phyloP scores from a whole-genome alignment of 2,329 filamentous ascomycete genomes.

The Achaetomium macrosporum region DNA sequence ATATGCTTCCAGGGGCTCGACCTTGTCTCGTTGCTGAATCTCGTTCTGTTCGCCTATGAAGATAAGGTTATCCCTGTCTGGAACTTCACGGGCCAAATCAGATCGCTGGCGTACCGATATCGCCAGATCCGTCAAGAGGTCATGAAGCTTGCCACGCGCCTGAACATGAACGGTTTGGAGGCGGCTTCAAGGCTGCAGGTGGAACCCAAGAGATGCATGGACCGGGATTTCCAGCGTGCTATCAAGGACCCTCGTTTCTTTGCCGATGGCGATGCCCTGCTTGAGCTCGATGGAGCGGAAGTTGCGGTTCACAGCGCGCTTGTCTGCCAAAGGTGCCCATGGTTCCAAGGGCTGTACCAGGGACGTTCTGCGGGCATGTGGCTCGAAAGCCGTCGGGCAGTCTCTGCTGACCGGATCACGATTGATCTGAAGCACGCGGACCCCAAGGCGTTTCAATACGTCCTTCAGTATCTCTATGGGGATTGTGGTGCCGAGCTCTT shows the following conservation, averaged over 20 bases:
- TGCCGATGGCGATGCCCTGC: slow-evolving; percentile 68
- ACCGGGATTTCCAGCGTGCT: slow-evolving; percentile 64
- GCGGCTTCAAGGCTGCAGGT: slow-evolving; percentile 70
- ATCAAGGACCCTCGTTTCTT: slow-evolving; percentile 66
- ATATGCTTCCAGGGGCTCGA: slow-evolving; percentile 66
- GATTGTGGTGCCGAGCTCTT: slow-evolving; percentile 79
- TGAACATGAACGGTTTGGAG: slow-evolving; percentile 69
- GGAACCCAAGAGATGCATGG: slow-evolving; percentile 56
- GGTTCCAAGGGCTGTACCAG: slow-evolving; percentile 84
- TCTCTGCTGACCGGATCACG: slow-evolving; percentile 43
- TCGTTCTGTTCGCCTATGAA: slow-evolving; percentile 74
- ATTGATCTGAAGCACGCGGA: slow-evolving; percentile 82
- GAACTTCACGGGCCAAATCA: slow-evolving; percentile 66
- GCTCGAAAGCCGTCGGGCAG: slow-evolving; percentile 64
- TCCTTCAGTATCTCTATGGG: slow-evolving; percentile 76
- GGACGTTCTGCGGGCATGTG: slow-evolving; percentile 83
- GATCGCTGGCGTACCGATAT: slow-evolving; percentile 63
- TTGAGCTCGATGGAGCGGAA: slow-evolving; percentile 72
- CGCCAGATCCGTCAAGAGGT: slow-evolving; percentile 76
- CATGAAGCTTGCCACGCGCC: slow-evolving; percentile 72
- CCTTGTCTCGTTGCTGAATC: slow-evolving; percentile 70
- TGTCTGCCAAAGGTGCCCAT: slow-evolving; percentile 78
- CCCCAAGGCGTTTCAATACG: slow-evolving; percentile 66
- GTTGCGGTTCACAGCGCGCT: slow-evolving; percentile 70
- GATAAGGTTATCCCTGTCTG: slow-evolving; percentile 79